Evolutionary conservation across 371 early-diverging fungal species (phyloP).

Genomic region (Smittium culicis): DNA sequence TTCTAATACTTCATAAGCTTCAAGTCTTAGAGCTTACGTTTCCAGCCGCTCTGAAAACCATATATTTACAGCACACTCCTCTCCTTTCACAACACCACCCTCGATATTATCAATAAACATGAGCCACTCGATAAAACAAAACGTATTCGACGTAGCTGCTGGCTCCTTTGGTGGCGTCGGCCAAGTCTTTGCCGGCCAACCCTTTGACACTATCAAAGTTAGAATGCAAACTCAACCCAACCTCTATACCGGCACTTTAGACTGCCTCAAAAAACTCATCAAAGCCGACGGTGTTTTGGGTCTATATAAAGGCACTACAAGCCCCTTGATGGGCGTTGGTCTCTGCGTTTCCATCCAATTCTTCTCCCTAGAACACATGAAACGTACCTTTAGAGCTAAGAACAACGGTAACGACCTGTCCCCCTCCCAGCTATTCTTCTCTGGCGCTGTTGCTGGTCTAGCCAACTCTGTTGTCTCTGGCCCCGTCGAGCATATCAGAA

Average conservation of each 20-base stretch:
- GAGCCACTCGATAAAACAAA: conserved; percentile 12
- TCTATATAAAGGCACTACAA: conserved; percentile 66
- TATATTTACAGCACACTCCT: too few relatives aligned
- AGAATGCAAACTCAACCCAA: conserved; percentile 72
- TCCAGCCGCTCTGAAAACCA: too few relatives aligned
- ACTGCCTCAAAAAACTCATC: conserved; percentile 57
- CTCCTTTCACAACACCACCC: too few relatives aligned
- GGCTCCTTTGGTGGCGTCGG: conserved; percentile 65
- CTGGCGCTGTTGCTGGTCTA: conserved; percentile 66
- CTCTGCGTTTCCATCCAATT: conserved; percentile 73
- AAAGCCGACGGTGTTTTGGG: conserved; percentile 55
- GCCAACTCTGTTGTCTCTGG: conserved; percentile 69
- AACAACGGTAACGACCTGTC: conserved; percentile 32
- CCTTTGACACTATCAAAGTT: conserved; percentile 72
- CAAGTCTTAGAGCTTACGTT: too few relatives aligned
- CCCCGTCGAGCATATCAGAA: conserved; percentile 74
- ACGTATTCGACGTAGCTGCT: conserved; percentile 57
- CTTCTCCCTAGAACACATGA: conserved; percentile 54
- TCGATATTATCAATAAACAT: too few relatives aligned
- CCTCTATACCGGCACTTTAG: conserved; percentile 54
- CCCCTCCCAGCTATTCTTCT: conserved; percentile 51
- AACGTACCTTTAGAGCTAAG: conserved; percentile 41
- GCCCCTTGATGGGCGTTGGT: conserved; percentile 63
- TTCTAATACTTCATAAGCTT: too few relatives aligned
- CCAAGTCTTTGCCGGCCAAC: conserved; percentile 69